These are phyloP conservation scores for Cutaneotrichosporon spelunceum DNA, from an alignment of 1,284 basidiomycete genomes.

Conservation along the genomic window DNA sequence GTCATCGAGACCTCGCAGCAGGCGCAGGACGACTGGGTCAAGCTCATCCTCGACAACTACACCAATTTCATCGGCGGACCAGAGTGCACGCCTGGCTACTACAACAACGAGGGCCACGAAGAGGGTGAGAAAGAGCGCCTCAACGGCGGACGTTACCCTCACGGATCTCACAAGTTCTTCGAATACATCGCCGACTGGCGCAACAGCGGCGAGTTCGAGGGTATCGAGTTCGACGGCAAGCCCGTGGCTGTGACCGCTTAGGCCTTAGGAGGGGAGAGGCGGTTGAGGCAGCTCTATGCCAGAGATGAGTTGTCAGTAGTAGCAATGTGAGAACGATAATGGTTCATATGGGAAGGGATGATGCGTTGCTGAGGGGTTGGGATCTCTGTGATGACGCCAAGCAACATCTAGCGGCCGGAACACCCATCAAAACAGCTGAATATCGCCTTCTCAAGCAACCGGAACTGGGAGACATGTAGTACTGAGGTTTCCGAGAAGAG, in stretches of 20 bases:
- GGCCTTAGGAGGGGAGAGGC: not conserved
- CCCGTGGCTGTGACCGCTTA: not conserved
- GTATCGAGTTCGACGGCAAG: constrained; percentile 20
- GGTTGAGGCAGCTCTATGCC: too few species aligned
- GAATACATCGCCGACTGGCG: constrained; percentile 19
- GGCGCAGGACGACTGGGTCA: constrained; percentile 14
- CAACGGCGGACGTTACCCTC: constrained; percentile 14
- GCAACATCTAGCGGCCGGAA: too few species aligned
- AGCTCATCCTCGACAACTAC: constrained; percentile 8
- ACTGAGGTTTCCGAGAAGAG: too few species aligned
- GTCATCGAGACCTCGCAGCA: constrained; percentile 1
- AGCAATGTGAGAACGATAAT: not conserved
- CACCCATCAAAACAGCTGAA: too few species aligned
- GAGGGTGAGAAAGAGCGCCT: constrained; percentile 13
- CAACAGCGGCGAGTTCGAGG: constrained; percentile 17
- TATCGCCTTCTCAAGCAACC: too few species aligned
- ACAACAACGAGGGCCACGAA: constrained; percentile 19
- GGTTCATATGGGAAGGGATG: not conserved
- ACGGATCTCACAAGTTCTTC: constrained; percentile 16
- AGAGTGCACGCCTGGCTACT: constrained; percentile 19
- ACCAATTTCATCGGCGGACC: constrained; percentile 3
- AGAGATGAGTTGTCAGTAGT: not conserved
- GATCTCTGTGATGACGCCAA: too few species aligned
- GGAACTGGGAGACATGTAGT: too few species aligned
- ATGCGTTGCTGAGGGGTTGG: too few species aligned